Evolutionary conservation across 148 eudicot genomes (phyloP).

Genomic region (Camellia japonica): DNA sequence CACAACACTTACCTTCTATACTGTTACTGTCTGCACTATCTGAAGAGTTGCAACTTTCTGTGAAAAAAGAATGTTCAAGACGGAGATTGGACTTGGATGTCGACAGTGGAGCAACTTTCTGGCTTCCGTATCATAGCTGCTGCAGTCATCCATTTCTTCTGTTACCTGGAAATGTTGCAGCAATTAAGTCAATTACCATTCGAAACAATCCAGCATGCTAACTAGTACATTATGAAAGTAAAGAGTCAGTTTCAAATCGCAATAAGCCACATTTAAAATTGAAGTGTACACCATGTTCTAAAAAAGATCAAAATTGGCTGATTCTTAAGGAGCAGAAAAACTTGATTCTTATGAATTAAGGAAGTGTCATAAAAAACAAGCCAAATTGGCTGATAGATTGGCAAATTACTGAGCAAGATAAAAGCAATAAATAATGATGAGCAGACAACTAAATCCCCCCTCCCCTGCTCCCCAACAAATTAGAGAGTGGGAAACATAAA

Average conservation of each 20-base stretch:
- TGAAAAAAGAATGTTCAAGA: constrained; percentile 60
- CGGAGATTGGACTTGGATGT: constrained; percentile 79
- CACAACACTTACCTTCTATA: constrained; percentile 50
- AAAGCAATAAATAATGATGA: not conserved
- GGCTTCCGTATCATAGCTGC: constrained; percentile 36
- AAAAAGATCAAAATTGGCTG: not conserved
- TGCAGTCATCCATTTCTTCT: constrained; percentile 35
- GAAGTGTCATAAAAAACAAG: not conserved
- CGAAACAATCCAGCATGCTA: not conserved
- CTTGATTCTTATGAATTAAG: not conserved
- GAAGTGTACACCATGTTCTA: not conserved
- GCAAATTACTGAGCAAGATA: not conserved
- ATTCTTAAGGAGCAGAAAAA: not conserved
- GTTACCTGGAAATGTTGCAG: constrained; percentile 29
- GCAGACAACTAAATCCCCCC: not conserved
- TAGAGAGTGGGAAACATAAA: not conserved
- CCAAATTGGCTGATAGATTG: not conserved
- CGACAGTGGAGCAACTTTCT: constrained; percentile 43
- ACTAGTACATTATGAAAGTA: not conserved
- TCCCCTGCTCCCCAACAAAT: not conserved
- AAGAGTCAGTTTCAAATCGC: not conserved
- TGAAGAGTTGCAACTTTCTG: constrained; percentile 79
- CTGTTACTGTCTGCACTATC: constrained; percentile 51
- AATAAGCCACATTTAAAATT: not conserved
- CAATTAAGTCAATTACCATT: not conserved